Conservation (phyloP, 1,284 basidiomycete species). For the Fomitopsis palustris region DNA sequence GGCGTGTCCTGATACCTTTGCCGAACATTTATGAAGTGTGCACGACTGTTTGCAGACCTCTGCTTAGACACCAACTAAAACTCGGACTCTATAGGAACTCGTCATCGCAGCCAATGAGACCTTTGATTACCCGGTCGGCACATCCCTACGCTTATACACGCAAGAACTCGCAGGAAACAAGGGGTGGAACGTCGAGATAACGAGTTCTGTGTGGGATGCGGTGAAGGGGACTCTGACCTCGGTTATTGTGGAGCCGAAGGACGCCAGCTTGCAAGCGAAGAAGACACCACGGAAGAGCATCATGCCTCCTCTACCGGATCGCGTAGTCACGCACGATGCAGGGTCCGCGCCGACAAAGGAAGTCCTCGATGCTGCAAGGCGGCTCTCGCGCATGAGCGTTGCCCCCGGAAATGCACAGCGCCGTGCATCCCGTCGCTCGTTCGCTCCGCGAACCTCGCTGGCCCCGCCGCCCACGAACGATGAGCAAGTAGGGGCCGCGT, state of each 20-base stretch:
- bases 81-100: not conserved
- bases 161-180: not conserved
- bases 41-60: not conserved
- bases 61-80: not conserved
- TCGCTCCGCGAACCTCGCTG: not conserved
- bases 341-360: not conserved
- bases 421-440: not conserved
- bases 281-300: not conserved
- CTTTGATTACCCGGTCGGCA: not conserved
- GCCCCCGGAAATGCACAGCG: not conserved
- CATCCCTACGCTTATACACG: not conserved
- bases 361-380: not conserved
- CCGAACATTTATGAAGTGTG: conserved; percentile 16
- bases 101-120: not conserved
- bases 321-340: conserved; percentile 1
- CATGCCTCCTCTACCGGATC: not conserved
- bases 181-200: conserved; percentile 3
- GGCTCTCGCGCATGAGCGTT: not conserved
- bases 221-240: not conserved
- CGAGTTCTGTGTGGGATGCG: not conserved
- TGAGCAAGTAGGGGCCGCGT: not conserved
- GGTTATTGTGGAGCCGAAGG: not conserved
- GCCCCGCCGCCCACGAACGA: not conserved
- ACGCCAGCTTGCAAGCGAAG: not conserved
- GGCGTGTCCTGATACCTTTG: conserved; percentile 15